Conservation (phyloP, 257 asterid genomes). For the Leptodermis oblonga region DNA sequence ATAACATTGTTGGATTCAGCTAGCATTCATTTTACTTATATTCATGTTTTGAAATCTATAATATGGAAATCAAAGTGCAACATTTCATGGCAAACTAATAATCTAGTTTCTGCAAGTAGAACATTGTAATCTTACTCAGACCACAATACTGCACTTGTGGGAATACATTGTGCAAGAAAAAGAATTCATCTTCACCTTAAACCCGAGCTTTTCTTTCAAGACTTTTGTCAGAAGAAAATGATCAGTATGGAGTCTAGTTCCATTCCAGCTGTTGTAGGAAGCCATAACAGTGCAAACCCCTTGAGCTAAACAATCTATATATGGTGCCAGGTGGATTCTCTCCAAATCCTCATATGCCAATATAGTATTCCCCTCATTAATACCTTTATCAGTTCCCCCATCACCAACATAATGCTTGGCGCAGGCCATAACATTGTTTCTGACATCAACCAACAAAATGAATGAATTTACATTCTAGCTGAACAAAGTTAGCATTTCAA, state of each 20-base stretch:
- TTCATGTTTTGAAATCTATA: not conserved
- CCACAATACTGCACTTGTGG: not conserved
- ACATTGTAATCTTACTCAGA: not conserved
- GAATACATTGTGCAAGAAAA: not conserved
- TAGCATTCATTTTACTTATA: not conserved
- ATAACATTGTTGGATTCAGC: not conserved
- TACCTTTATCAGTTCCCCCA: constrained; percentile 75
- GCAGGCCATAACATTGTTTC: constrained; percentile 69
- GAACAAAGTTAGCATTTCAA: constrained; percentile 19
- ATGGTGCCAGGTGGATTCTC: constrained; percentile 76
- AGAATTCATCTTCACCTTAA: constrained; percentile 48
- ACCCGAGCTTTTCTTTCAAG: constrained; percentile 79
- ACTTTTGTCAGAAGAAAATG: constrained; percentile 65
- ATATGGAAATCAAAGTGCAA: not conserved
- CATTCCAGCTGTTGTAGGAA: constrained; percentile 85
- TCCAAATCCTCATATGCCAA: constrained; percentile 61
- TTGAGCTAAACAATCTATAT: constrained; percentile 63
- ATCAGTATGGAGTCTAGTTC: constrained; percentile 50
- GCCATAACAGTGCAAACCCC: constrained; percentile 94
- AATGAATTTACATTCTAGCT: constrained; percentile 14
- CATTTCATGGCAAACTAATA: not conserved
- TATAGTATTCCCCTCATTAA: constrained; percentile 71
- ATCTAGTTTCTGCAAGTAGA: not conserved
- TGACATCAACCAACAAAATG: constrained; percentile 34
- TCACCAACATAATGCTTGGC: constrained; percentile 97